Base-by-base conservation (phyloP, 306 rosid genomes). In the Acmispon strigosus region DNA sequence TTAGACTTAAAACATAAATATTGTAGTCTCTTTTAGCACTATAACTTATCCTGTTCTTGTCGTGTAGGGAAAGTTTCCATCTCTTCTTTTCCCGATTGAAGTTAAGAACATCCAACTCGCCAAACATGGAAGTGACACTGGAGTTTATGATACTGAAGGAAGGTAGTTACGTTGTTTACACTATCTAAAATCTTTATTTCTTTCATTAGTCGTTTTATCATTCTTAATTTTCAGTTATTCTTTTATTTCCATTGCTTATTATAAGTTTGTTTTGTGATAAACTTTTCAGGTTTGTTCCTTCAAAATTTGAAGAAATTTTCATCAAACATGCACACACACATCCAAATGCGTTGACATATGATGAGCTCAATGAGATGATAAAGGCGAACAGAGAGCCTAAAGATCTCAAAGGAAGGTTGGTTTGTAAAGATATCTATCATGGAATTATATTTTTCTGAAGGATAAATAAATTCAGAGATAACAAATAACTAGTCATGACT, bases 101-200 rank as follows among this genome's bases (percentile, higher is more conserved):
- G 76, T 87, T 3, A 79, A 74, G 56, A 87, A 92, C 64, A 85
- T 88, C 44, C 71, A 85, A 12, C 55, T 29, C 1, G 82, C 62
- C 67, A 89, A 87, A 58, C 97, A 92, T 27, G 85, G 90, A 4
- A 89, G 97, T 42, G 97, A 92, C 67, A 76, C 81, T 2, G 96
- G 91, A 37, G 85, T 62, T 19, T 92, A 86, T 62, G 93, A 92
- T 36, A 32, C 42, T 1, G 82, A 92, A 48, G 97, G 97, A 83
- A 92, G 96, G 97, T 39, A 39, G n/a, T 8, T 0, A 86, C 79
- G 0, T 22, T 77, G 1, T 57, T 12, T 13, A 19, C 7, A 11
- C 6, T 50, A 50, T 6, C 16, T 43, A 7, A 27, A 14, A 18
- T 43, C 6, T 34, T 7, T 6, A 24, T 69, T 15, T 42, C 0